These are phyloP conservation scores for Aphanomyces astaci DNA, from an alignment of 352 stramenopile species.

Conservation along the genomic window DNA sequence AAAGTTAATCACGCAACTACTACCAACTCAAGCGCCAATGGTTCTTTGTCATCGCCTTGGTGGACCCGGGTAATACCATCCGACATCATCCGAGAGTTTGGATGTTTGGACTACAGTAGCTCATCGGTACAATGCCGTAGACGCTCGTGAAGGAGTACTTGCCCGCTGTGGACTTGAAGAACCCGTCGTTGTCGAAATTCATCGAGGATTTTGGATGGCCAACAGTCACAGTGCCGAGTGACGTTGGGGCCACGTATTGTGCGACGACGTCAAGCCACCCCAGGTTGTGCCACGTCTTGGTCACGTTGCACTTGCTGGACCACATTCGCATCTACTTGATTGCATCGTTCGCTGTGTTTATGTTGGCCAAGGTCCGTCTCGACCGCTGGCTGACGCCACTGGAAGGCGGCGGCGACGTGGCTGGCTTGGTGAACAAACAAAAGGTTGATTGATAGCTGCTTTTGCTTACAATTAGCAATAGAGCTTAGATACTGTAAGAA, in stretches of 20 bases:
- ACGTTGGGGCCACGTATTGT: background rate
- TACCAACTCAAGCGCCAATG: slow-evolving; percentile 1
- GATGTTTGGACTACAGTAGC: background rate
- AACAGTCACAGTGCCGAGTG: background rate
- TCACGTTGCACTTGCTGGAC: background rate
- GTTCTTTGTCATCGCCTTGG: slow-evolving; percentile 28
- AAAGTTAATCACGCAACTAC: slow-evolving; percentile 30
- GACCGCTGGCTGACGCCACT: background rate
- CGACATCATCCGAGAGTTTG: background rate
- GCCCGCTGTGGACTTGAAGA: slow-evolving; percentile 25
- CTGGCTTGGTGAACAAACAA: background rate
- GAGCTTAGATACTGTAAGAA: too few relatives aligned
- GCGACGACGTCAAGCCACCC: background rate
- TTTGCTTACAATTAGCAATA: too few relatives aligned
- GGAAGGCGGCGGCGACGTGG: background rate
- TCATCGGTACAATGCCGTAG: slow-evolving; percentile 16
- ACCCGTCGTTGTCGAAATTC: slow-evolving; percentile 26
- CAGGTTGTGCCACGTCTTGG: background rate
- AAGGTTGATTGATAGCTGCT: background rate
- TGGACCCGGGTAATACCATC: slow-evolving; percentile 34
- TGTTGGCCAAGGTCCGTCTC: background rate
- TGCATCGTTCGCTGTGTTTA: background rate
- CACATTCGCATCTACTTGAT: background rate
- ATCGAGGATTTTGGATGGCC: slow-evolving; percentile 21
- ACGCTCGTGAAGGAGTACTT: slow-evolving; percentile 26